Conservation (phyloP, 495 filamentous ascomycete species). For the Rhypophila decipiens region DNA sequence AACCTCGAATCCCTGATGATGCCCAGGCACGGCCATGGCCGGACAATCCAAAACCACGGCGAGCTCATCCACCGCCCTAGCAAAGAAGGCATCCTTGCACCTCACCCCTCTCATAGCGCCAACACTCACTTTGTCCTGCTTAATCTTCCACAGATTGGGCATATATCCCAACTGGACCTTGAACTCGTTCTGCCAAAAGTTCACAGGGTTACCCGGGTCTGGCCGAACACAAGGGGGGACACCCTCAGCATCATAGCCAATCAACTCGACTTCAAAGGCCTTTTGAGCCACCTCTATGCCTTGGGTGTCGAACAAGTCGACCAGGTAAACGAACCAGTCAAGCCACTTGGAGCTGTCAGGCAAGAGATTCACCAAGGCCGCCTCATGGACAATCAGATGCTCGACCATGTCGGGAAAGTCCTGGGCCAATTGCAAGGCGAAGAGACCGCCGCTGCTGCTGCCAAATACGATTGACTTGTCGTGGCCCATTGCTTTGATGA, state of each 20-base stretch:
- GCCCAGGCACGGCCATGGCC: slow-evolving; percentile 15
- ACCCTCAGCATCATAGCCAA: slow-evolving; percentile 15
- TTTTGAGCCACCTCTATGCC: slow-evolving; percentile 6
- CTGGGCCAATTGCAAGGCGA: slow-evolving; percentile 21
- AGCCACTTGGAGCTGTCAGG: slow-evolving; percentile 11
- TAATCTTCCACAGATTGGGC: slow-evolving; percentile 18
- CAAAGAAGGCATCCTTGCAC: slow-evolving; percentile 22
- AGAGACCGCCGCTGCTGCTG: slow-evolving; percentile 22
- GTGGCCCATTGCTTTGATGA: slow-evolving; percentile 16
- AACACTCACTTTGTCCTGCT: slow-evolving; percentile 12
- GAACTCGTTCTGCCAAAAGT: slow-evolving; percentile 24
- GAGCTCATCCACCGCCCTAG: slow-evolving; percentile 15
- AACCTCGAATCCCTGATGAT: slow-evolving; percentile 23
- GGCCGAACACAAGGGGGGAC: slow-evolving; percentile 4
- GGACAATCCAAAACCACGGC: slow-evolving; percentile 14
- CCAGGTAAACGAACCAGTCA: slow-evolving; percentile 11
- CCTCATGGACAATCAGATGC: slow-evolving; percentile 22
- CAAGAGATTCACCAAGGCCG: slow-evolving; percentile 13
- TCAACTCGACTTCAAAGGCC: slow-evolving; percentile 9
- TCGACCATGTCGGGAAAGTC: slow-evolving; percentile 19
- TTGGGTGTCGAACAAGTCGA: slow-evolving; percentile 11
- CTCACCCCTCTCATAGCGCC: slow-evolving; percentile 15
- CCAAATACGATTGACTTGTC: slow-evolving; percentile 19
- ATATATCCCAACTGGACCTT: slow-evolving; percentile 8
- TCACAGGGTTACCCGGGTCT: slow-evolving; percentile 7